Percentiles rank a stretch among this genome's conserved stretches.
phyloP scores from a whole-genome alignment of 169 alveolate species.

The Cyclospora cayetanensis region DNA sequence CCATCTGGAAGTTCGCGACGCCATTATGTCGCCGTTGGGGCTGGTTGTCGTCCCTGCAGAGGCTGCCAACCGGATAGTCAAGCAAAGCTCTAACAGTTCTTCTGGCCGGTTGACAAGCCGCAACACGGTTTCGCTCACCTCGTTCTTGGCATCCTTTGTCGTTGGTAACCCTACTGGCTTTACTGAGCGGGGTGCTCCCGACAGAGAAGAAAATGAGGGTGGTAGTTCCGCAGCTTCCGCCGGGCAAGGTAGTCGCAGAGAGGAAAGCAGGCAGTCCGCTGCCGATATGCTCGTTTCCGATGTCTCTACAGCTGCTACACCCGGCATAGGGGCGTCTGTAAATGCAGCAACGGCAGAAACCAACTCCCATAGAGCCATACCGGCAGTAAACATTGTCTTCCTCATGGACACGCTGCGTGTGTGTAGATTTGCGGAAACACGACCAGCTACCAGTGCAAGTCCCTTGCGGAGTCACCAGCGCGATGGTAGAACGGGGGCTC shows the following conservation, averaged over 20 bases:
- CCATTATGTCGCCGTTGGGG: conserved; percentile 55
- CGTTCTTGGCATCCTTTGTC: conserved; percentile 46
- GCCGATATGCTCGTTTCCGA: background rate
- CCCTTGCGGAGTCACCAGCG: background rate
- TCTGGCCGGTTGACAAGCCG: conserved; percentile 22
- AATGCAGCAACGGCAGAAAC: conserved; percentile 8
- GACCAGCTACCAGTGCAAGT: background rate
- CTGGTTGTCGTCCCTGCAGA: conserved; percentile 50
- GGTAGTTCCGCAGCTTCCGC: background rate
- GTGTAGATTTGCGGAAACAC: conserved; percentile 37
- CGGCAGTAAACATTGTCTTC: conserved; percentile 53
- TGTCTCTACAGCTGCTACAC: background rate
- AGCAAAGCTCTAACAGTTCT: background rate
- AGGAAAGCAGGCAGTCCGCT: background rate
- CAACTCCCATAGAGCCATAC: background rate
- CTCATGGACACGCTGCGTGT: conserved; percentile 34
- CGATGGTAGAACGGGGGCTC: background rate
- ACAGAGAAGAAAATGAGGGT: too few species aligned
- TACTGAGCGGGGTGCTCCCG: too few species aligned
- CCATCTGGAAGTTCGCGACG: conserved; percentile 71
- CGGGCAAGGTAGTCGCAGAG: background rate
- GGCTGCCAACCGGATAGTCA: conserved; percentile 55
- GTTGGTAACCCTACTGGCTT: background rate
- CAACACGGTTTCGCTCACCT: conserved; percentile 1
- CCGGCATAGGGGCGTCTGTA: background rate